Evolutionary conservation across 2,329 filamentous ascomycete genomes (phyloP).

Genomic region (Fusarium odoratissimum): DNA sequence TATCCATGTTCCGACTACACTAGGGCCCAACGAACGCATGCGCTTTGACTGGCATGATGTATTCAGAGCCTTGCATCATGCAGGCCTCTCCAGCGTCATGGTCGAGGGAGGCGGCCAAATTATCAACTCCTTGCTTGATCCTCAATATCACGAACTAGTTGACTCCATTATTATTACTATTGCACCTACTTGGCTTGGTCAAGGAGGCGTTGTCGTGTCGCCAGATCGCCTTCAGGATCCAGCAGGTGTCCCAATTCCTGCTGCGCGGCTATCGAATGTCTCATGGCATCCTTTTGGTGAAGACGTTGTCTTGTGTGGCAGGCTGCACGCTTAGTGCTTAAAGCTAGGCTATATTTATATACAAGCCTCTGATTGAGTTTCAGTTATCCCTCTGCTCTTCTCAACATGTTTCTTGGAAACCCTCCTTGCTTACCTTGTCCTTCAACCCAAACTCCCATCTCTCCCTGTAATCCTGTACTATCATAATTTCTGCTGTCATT

Average conservation of each 20-base stretch:
- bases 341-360: constrained; percentile 28
- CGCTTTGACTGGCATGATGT: constrained; percentile 74
- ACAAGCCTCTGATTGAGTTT: neutral
- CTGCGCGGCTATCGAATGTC: constrained; percentile 73
- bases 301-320: constrained; percentile 85
- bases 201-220: constrained; percentile 81
- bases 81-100: constrained; percentile 84
- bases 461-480: neutral
- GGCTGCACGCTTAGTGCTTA: constrained; percentile 52
- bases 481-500: neutral
- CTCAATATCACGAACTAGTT: constrained; percentile 70
- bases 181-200: constrained; percentile 89
- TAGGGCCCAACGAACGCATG: constrained; percentile 53
- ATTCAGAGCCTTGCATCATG: constrained; percentile 64
- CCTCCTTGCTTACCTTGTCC: neutral
- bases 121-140: constrained; percentile 82
- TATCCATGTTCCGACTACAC: constrained; percentile 54
- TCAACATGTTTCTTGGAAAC: neutral
- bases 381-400: neutral
- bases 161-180: constrained; percentile 88
- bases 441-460: neutral
- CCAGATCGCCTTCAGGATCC: constrained; percentile 68
- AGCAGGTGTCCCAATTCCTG: constrained; percentile 65
- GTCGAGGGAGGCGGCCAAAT: constrained; percentile 87
- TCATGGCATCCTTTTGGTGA: constrained; percentile 83